Evolutionary conservation across 768 basidiomycete genomes (phyloP).

Genomic region (Leccinellum luteum): DNA sequence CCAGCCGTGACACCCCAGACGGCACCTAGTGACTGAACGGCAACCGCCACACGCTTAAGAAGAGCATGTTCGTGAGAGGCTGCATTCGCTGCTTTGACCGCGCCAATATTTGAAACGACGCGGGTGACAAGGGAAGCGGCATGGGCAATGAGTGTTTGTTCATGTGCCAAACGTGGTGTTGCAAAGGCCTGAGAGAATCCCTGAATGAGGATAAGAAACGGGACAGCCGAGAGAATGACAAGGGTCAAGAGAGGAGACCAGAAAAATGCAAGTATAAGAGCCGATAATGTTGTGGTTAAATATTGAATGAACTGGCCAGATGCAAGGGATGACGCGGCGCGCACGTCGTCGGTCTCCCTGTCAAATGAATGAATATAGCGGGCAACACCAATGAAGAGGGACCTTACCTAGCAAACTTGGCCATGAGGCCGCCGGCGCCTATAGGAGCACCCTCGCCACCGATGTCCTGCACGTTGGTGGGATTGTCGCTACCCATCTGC

Average conservation of each 20-base stretch:
- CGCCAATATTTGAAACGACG: slow-evolving; percentile 71
- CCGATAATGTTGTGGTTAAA: slow-evolving; percentile 73
- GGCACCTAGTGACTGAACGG: slow-evolving; percentile 52
- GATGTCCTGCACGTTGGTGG: slow-evolving; percentile 34
- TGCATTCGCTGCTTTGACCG: slow-evolving; percentile 93
- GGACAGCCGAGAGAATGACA: slow-evolving; percentile 89
- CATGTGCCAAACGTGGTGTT: slow-evolving; percentile 61
- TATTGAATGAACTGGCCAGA: slow-evolving; percentile 79
- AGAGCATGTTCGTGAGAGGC: slow-evolving; percentile 50
- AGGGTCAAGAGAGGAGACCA: slow-evolving; percentile 83
- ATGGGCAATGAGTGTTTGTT: slow-evolving; percentile 64
- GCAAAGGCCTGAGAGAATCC: slow-evolving; percentile 68
- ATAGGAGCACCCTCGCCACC: slow-evolving; percentile 47
- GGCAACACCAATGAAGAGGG: not conserved
- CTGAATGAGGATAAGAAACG: slow-evolving; percentile 75
- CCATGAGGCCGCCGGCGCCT: slow-evolving; percentile 90
- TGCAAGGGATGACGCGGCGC: slow-evolving; percentile 78
- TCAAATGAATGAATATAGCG: slow-evolving; percentile 7
- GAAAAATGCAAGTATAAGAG: slow-evolving; percentile 77
- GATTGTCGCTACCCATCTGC: slow-evolving; percentile 61
- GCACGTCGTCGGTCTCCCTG: slow-evolving; percentile 94
- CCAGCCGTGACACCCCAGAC: slow-evolving; percentile 78
- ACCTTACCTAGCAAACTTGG: slow-evolving; percentile 78
- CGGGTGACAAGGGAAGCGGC: slow-evolving; percentile 82
- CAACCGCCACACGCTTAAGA: slow-evolving; percentile 41